Conservation (phyloP, 2,329 filamentous ascomycete genomes). For the Fusarium praegraminearum region DNA sequence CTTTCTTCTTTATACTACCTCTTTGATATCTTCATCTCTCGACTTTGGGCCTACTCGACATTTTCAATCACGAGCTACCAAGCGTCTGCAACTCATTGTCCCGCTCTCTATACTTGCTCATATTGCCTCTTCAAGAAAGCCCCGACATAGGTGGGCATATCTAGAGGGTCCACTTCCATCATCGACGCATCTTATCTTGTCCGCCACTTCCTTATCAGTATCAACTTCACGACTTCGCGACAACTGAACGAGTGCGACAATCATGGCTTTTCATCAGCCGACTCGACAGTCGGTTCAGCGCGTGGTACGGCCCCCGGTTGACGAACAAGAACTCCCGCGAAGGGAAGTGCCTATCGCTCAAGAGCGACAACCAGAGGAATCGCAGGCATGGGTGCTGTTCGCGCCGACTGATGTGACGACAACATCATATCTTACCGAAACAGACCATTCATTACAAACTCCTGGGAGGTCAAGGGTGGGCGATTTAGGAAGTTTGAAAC, state of each 20-base stretch:
- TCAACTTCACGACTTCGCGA: slow-evolving; percentile 31
- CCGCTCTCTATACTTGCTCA: slow-evolving; percentile 11
- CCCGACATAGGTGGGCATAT: slow-evolving; percentile 32
- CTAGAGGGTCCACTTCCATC: slow-evolving; percentile 44
- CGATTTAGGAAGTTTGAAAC: slow-evolving; percentile 83
- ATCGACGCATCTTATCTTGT: slow-evolving; percentile 46
- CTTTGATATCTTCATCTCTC: not conserved
- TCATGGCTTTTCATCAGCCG: slow-evolving; percentile 72
- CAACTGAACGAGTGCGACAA: slow-evolving; percentile 22
- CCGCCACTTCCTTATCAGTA: slow-evolving; percentile 41
- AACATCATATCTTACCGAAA: slow-evolving; percentile 75
- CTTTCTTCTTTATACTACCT: slow-evolving; percentile 8
- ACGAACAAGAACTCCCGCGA: slow-evolving; percentile 53
- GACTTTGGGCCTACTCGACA: slow-evolving; percentile 17
- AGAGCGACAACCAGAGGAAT: slow-evolving; percentile 69
- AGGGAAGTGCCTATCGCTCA: slow-evolving; percentile 46
- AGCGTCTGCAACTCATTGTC: slow-evolving; percentile 9
- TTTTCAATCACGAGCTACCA: slow-evolving; percentile 16
- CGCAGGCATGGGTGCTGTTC: slow-evolving; percentile 97
- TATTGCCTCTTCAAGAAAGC: slow-evolving; percentile 37
- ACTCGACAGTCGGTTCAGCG: slow-evolving; percentile 66
- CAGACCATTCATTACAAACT: slow-evolving; percentile 72
- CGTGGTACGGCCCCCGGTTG: slow-evolving; percentile 56
- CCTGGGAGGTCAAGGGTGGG: slow-evolving; percentile 79
- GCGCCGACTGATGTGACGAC: slow-evolving; percentile 77